Base-by-base conservation (phyloP, 805 yeast genomes). In the Ogataea siamensis region DNA sequence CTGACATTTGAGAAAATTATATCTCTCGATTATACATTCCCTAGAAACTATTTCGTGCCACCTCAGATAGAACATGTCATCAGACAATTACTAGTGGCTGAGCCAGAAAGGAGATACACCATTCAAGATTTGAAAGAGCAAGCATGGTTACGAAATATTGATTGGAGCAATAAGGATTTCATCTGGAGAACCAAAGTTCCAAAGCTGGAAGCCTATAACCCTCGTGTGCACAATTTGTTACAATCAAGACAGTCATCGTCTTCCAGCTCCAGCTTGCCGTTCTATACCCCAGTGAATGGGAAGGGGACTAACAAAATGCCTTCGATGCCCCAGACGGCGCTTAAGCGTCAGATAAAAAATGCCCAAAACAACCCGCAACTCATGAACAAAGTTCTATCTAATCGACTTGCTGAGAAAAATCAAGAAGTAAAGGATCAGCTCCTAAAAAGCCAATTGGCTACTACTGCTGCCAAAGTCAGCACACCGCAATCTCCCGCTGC, bases 1-100 rank as follows among this genome's bases (percentile, higher is more conserved):
- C 74, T 80, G 40, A 88, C 95, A 0, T 88, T 88, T 64, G 95
- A 88, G 55, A 83, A 85, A 55, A 93, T 93, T 53, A 86, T 89
- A 33, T 74, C 74, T 30, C 68, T 83, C 22, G 85, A 87, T 40
- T 93, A 83, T 57, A 62, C 74, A 13, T 87, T 83, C 66, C 85
- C 85, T 5, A 47, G 46, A 15, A 69, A 74, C 55, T 74, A 80
- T 62, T 67, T 79, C 66, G 48, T 80, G 43, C 80, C 96, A 52
- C 60, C 71, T 26, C 54, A 65, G 40, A 72, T 87, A 1, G 73
- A 84, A 29, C 83, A 83, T 50, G 63, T 93, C 38, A 78, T 89
- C 31, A 66, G 73, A 34, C 74, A 73, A 20, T 68, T 93, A 14
- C 66, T 93, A 38, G 80, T 78, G 3, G 57, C 81, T n/a, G 80